Conservation (phyloP, 2,329 filamentous ascomycete genomes). For the Fusarium lateritium region DNA sequence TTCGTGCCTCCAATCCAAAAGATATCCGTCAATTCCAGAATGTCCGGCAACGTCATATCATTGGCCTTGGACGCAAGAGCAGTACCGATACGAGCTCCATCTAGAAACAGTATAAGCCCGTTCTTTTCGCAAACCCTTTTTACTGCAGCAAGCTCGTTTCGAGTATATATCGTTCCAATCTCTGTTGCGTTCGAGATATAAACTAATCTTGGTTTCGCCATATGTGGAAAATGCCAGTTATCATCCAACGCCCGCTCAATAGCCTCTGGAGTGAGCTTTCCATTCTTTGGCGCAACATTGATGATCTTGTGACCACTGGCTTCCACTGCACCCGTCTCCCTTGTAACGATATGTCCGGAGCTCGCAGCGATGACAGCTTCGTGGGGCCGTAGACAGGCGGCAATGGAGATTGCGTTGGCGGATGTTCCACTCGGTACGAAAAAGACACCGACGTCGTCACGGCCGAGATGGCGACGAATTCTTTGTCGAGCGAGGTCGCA, state of each 20-base stretch:
- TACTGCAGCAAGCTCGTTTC: constrained; percentile 58
- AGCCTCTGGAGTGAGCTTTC: constrained; percentile 62
- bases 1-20: constrained; percentile 71
- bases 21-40: constrained; percentile 64
- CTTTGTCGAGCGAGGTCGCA: constrained; percentile 58
- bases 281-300: constrained; percentile 60
- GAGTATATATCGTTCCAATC: constrained; percentile 64
- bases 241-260: constrained; percentile 61
- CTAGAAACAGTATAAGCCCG: constrained; percentile 61
- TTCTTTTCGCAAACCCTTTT: constrained; percentile 60
- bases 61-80: constrained; percentile 61
- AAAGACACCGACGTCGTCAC: constrained; percentile 61
- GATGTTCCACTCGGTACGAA: constrained; percentile 68
- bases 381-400: constrained; percentile 64
- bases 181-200: constrained; percentile 68
- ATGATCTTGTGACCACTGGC: constrained; percentile 68
- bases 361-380: constrained; percentile 66
- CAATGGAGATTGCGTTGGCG: constrained; percentile 67
- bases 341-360: constrained; percentile 64
- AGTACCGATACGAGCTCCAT: constrained; percentile 63
- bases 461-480: constrained; percentile 57
- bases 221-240: constrained; percentile 67
- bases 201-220: constrained; percentile 65
- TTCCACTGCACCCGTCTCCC: constrained; percentile 66
- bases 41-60: constrained; percentile 60